Evolutionary conservation across 2,329 filamentous ascomycete species (phyloP), one percentile per base, ranked within the genome.

Genomic region (Allantophomopsis cytisporea): DNA sequence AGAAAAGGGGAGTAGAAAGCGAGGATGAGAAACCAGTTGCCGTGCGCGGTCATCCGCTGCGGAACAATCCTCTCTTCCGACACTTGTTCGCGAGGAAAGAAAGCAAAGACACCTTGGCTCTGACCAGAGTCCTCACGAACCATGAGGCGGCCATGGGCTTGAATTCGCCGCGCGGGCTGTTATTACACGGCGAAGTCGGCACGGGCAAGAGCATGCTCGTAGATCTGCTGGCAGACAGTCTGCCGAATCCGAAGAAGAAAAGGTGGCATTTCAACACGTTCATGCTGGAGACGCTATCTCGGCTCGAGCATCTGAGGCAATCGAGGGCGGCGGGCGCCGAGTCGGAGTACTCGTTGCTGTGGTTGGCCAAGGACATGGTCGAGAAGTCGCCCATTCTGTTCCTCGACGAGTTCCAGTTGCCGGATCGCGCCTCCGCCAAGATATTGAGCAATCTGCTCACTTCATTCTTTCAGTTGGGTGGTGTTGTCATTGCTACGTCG

Each of bases 261-360:
- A 66, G 83, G 43, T 87, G 80, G 76, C 84, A 89, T 54, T 91
- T 87, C 60, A 86, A 85, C 54, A 86, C 81, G 0, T 91, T 91
- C 50, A 91, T 91, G 81, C 64, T 89, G 7, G 78, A 88, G 47
- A 77, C 75, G 0, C 68, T 88, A 36, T 79, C 82, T 1, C 76
- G 78, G 38, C 64, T 91, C 1, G 84, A 89, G 49, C 62, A 68
- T 11, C 68, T 83, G 35, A 66, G 83, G 49, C 41, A 47, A 16
- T 44, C 46, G 16, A 45, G 46, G 11, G 41, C 43, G 7, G 3
- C 14, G 20, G 14, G 15, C 18, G 40, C 39, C 4, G 43, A 58
- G 39, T 44, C 49, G 21, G 74, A 86, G 41, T 76, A 86, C 56
- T 83, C 81, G 0, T 56, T 89, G 17, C 59, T 89, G 1, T 79